Conservation (phyloP, 2,329 filamentous ascomycete species). For the Fusarium sp. region DNA sequence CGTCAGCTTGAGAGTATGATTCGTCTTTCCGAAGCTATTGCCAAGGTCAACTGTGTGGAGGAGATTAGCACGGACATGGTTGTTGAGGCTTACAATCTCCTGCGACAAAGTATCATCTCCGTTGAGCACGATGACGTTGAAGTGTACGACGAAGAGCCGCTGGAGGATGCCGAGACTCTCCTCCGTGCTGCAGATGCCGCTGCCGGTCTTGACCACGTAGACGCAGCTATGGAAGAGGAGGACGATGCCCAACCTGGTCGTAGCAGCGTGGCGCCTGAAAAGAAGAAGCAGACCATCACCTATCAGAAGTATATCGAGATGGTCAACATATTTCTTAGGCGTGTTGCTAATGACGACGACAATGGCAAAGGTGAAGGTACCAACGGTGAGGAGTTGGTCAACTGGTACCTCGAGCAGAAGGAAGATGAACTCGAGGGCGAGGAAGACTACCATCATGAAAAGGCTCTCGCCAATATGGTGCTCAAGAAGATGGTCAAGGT, state of each 20-base stretch:
- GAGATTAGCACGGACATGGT: constrained; percentile 90
- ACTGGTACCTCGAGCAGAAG: constrained; percentile 94
- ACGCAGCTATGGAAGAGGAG: constrained; percentile 57
- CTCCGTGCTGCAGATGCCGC: constrained; percentile 57
- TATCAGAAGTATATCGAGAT: constrained; percentile 96
- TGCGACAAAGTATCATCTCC: constrained; percentile 94
- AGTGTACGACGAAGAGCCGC: constrained; percentile 79
- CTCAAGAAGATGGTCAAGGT: constrained; percentile 97
- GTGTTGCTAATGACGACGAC: constrained; percentile 85
- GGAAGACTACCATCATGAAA: constrained; percentile 84
- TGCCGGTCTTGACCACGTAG: constrained; percentile 62
- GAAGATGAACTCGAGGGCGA: constrained; percentile 85
- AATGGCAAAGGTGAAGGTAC: constrained; percentile 80
- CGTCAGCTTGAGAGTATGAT: constrained; percentile 97
- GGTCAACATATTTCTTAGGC: constrained; percentile 85
- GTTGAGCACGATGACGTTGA: constrained; percentile 98
- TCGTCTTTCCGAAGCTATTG: constrained; percentile 95
- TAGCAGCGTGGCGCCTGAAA: constrained; percentile 53
- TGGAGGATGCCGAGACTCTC: constrained; percentile 61
- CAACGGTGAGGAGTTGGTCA: constrained; percentile 81
- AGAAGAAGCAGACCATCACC: constrained; percentile 86
- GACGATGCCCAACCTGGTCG: constrained; percentile 51
- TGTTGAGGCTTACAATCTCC: constrained; percentile 88
- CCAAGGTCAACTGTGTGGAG: constrained; percentile 95
- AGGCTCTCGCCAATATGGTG: constrained; percentile 82